phyloP scores from a whole-genome alignment of 495 filamentous ascomycete species.

The Amniculicola lignicola region DNA sequence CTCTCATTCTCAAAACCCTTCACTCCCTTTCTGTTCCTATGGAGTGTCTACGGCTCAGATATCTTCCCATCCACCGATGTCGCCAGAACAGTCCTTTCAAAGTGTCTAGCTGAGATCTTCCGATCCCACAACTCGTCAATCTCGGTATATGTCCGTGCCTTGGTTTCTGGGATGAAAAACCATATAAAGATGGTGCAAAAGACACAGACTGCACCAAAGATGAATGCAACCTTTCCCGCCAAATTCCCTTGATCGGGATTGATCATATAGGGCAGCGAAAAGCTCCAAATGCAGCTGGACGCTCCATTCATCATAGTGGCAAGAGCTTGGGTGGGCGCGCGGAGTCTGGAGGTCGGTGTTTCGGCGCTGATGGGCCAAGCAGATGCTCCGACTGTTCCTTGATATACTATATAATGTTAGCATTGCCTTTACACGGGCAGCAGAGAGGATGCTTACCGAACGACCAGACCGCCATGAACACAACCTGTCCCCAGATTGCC shows the following conservation, averaged over 20 bases:
- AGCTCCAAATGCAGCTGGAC: conserved; percentile 56
- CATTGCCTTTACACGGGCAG: too few species aligned
- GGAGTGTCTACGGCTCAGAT: too few species aligned
- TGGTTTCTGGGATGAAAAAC: conserved; percentile 51
- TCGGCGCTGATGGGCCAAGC: conserved; percentile 61
- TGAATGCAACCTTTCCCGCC: conserved; percentile 63
- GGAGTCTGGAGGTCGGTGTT: conserved; percentile 54
- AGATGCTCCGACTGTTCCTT: conserved; percentile 54
- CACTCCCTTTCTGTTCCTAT: too few species aligned
- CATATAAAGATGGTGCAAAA: conserved; percentile 45
- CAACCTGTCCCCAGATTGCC: conserved; percentile 45
- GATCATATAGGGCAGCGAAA: conserved; percentile 60
- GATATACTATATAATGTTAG: conserved; percentile 2
- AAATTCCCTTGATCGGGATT: conserved; percentile 61
- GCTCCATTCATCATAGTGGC: conserved; percentile 57
- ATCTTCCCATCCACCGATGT: too few species aligned
- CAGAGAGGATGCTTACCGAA: too few species aligned
- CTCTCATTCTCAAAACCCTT: too few species aligned
- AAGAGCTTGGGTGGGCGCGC: conserved; percentile 60
- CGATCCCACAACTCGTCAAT: conserved; percentile 56
- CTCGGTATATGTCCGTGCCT: conserved; percentile 46
- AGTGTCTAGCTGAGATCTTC: conserved; percentile 47
- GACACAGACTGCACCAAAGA: conserved; percentile 56
- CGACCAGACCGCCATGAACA: conserved; percentile 1
- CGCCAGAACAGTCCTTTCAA: conserved; percentile 34